A percentile compares a stretch with the other conserved stretches of the same genome.
These are phyloP conservation scores for Phragmites australis DNA, from an alignment of 176 grass and related monocot genomes.

Conservation along the genomic window DNA sequence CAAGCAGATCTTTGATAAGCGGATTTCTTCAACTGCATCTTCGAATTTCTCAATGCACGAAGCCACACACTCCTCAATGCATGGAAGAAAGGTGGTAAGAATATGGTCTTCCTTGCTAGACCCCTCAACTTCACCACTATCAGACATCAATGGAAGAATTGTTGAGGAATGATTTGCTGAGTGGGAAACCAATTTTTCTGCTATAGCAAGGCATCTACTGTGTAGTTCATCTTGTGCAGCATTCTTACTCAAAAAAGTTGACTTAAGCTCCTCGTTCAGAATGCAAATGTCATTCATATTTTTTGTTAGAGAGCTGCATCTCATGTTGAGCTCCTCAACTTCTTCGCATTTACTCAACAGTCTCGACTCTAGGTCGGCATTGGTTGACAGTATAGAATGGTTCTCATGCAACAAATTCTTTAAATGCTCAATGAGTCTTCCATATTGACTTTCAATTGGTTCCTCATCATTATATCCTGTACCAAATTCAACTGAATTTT, in stretches of 20 bases:
- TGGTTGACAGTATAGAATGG: slow-evolving; percentile 46
- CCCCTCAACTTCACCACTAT: slow-evolving; percentile 30
- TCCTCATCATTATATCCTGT: slow-evolving; percentile 44
- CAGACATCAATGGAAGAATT: slow-evolving; percentile 7
- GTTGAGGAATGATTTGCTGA: slow-evolving; percentile 32
- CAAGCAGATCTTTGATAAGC: slow-evolving; percentile 76
- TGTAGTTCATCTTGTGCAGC: slow-evolving; percentile 52
- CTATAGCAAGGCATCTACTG: slow-evolving; percentile 64
- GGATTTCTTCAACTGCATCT: slow-evolving; percentile 57
- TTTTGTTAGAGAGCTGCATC: slow-evolving; percentile 65
- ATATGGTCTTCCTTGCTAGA: slow-evolving; percentile 55
- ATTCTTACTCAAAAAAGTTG: slow-evolving; percentile 55
- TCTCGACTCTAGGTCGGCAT: slow-evolving; percentile 57
- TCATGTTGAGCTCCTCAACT: slow-evolving; percentile 65
- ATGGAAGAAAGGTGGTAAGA: slow-evolving; percentile 57
- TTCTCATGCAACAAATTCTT: slow-evolving; percentile 62
- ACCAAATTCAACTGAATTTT: slow-evolving; percentile 40
- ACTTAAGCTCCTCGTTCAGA: slow-evolving; percentile 62
- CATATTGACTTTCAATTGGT: slow-evolving; percentile 54
- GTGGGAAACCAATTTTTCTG: slow-evolving; percentile 50
- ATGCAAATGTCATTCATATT: slow-evolving; percentile 62
- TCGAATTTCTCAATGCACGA: slow-evolving; percentile 66
- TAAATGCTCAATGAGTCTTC: slow-evolving; percentile 51
- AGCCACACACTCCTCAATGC: slow-evolving; percentile 67
- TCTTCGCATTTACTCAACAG: slow-evolving; percentile 74